Evolutionary conservation across 352 stramenopile species (phyloP), one percentile per base, ranked within the genome.

Genomic region (Lagenidium giganteum): DNA sequence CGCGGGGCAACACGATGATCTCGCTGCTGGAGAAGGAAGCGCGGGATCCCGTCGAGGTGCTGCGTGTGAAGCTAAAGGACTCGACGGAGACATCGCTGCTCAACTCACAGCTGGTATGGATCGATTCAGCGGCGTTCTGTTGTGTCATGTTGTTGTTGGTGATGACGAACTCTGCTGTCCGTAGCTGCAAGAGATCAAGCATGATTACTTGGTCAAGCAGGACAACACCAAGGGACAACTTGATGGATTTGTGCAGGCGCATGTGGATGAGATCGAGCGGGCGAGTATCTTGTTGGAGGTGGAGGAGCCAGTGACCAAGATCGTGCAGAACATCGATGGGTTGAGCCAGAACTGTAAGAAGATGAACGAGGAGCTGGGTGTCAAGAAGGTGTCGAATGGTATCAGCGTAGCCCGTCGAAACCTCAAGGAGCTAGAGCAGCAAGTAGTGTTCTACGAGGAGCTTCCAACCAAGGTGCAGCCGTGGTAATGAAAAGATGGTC

Each of bases 241-340:
- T 17, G 69, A 77, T 39, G 62, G 65, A 1, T 89, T 86, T 35
- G 72, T 87, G 9, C 73, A 90, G 51, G 64, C 75, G 18, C 77
- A 84, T 47, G 81, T 93, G 18, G 82, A 89, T 39, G 82, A 93
- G 41, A 89, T 93, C 48, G 79, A 93, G 67, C 74, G 77, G 27
- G 81, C 81, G 26, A 90, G 64, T 17, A 42, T 56, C 23, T 55
- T 93, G 37, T 67, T 93, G 13, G 76, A 84, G 36, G 68, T 87
- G 25, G 66, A 87, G 47, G 61, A 68, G n/a, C 68, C 75, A 0
- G 68, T 91, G 20, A 53, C 47, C 18, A 53, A 85, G 9, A 84
- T 92, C 59, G 70, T 82, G 11, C 57, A 46, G 12, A 89, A 70
- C 29, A 54, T 93, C 24, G 54, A 74, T 2, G 55, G 54, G 12